These are phyloP conservation scores for Setaria viridis DNA, from an alignment of 202 grass and related monocot genomes.

Conservation along the genomic window DNA sequence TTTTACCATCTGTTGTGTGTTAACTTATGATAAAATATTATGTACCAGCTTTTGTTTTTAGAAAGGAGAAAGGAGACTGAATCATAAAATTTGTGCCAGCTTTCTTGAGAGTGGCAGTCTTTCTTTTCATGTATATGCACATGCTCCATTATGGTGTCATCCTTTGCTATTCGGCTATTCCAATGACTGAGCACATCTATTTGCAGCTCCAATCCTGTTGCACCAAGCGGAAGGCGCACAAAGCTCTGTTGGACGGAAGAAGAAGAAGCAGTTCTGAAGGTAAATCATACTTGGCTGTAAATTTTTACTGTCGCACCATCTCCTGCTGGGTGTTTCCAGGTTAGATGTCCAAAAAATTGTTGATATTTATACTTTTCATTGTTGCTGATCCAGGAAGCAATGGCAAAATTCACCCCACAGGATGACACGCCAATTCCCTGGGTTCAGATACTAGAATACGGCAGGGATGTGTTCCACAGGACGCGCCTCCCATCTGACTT, in stretches of 20 bases:
- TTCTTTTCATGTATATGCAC: neutral
- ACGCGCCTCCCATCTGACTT: constrained; percentile 51
- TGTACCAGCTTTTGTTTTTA: neutral
- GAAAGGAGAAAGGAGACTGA: neutral
- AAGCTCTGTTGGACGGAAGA: constrained; percentile 51
- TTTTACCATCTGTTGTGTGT: neutral
- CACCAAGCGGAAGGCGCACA: constrained; percentile 31
- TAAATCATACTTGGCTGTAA: constrained; percentile 43
- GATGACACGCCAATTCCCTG: constrained; percentile 32
- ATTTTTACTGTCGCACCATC: neutral
- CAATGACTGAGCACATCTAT: constrained; percentile 25
- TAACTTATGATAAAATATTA: neutral
- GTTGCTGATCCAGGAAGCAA: constrained; percentile 52
- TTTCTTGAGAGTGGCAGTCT: neutral
- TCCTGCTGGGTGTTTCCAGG: neutral
- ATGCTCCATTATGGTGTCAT: neutral
- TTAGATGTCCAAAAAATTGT: neutral
- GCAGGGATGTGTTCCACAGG: constrained; percentile 45
- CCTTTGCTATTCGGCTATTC: constrained; percentile 20
- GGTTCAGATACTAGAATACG: constrained; percentile 49
- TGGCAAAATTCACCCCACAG: constrained; percentile 24
- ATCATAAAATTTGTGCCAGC: neutral
- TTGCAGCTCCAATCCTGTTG: constrained; percentile 47
- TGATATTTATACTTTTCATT: neutral
- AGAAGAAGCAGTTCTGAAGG: constrained; percentile 56